Percentiles rank a stretch among this genome's conserved stretches.
Conservation (phyloP, 2,329 filamentous ascomycete genomes). For the Hymenoscyphus scutula region DNA sequence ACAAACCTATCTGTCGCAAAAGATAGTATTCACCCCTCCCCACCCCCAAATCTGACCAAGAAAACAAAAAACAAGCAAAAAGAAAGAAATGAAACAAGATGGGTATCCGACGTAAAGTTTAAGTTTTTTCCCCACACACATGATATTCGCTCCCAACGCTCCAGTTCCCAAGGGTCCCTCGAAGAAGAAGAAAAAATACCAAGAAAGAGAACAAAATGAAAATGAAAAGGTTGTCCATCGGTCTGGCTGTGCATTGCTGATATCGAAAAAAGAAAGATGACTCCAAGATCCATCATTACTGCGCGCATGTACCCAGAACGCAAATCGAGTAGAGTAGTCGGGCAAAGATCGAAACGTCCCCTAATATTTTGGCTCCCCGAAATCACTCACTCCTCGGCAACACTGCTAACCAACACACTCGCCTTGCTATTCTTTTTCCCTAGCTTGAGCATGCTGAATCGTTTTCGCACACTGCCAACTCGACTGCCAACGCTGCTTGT, state of each 20-base stretch:
- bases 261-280: constrained; percentile 5
- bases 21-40: neutral
- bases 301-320: neutral
- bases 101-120: constrained; percentile 7
- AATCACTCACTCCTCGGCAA: constrained; percentile 29
- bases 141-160: neutral
- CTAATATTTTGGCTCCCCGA: neutral
- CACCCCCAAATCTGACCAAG: neutral
- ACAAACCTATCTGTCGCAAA: neutral
- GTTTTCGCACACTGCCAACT: constrained; percentile 37
- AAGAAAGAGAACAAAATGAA: neutral
- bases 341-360: neutral
- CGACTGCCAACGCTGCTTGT: constrained; percentile 24
- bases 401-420: constrained; percentile 32
- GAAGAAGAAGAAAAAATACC: neutral
- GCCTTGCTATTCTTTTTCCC: constrained; percentile 39
- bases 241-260: neutral
- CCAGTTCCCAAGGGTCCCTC: neutral
- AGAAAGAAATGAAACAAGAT: constrained; percentile 9
- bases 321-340: neutral
- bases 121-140: neutral
- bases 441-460: constrained; percentile 34
- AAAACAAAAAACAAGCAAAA: neutral
- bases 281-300: neutral
- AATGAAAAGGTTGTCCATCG: neutral